Base-by-base conservation (phyloP, 2,329 filamentous ascomycete species). In the Paraconiothyrium brasiliense region DNA sequence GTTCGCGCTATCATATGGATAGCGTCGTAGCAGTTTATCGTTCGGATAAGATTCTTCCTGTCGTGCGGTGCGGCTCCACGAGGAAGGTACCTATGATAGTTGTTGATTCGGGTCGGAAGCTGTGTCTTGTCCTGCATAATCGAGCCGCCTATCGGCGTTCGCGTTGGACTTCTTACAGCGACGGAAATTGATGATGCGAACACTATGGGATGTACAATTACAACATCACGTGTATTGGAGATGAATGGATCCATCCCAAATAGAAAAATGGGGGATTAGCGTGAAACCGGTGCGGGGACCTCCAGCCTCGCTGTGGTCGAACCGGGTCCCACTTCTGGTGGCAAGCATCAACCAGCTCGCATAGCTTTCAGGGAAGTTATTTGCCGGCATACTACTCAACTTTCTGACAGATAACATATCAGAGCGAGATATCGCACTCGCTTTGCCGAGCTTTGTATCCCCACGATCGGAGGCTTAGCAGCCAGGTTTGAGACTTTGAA, bases 261-360 rank as follows among this genome's bases (percentile, higher is more conserved):
- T 27, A 4, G 11, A 34, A 41, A 24, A 41, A 14, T 41, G 50
- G 35, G 14, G 20, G 16, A 24, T 30, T 41, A 27, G 14, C 22
- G 34, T 22, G 13, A 39, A 24, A 52, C n/a, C 16, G 39, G 22
- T 37, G 49, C 49, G 49, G 49, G 49, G 49, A 44, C 32, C 8
- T 22, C 50, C 34, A 43, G 11, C 22, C 51, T 51, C 16, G 32
- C 10, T 27, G 50, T 13, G 35, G 35, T 20, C 22, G 22, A 54
- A 43, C 8, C 14, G 22, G 10, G 37, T 35, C 50, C 51, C 51
- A 54, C 51, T 54, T 44, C 20, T 27, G 34, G 49, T 41, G 49
- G 37, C 37, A 37, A 43, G 51, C 6, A 20, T 43, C 22, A 43
- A 43, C 13, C 22, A 20, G 30, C 35, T n/a, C 50, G 20, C 24